These are phyloP conservation scores for Coemansia sp. DNA, from an alignment of 192 early-diverging fungal species.

Conservation along the genomic window DNA sequence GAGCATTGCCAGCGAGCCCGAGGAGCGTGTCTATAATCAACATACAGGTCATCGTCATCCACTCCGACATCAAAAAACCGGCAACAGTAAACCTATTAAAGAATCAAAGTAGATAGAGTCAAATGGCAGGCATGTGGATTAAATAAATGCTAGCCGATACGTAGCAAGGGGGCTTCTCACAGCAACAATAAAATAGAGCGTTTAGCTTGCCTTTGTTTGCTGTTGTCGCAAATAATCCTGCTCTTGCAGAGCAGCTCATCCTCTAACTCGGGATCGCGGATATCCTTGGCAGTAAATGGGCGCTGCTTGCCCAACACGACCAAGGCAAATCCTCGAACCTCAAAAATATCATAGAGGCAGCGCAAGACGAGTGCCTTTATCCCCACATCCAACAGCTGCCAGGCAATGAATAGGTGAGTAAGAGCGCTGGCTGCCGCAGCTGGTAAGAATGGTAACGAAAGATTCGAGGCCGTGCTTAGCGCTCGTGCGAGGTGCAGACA, in stretches of 20 bases:
- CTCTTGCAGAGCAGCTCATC: not conserved
- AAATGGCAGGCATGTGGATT: not conserved
- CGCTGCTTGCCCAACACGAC: not conserved
- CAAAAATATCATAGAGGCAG: not conserved
- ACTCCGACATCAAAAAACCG: not conserved
- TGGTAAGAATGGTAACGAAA: not conserved
- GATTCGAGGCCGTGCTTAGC: not conserved
- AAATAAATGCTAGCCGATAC: not conserved
- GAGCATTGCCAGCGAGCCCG: not conserved
- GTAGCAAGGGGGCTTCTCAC: not conserved
- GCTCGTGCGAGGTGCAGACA: not conserved
- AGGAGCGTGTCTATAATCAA: constrained; percentile 4
- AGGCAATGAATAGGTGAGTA: not conserved
- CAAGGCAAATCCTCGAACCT: not conserved
- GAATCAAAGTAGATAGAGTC: not conserved
- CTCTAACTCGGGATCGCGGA: not conserved
- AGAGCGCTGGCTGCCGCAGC: not conserved
- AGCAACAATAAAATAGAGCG: not conserved
- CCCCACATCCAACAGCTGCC: not conserved
- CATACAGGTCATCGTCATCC: not conserved
- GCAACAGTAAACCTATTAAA: constrained; percentile 9
- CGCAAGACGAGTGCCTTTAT: not conserved
- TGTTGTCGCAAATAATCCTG: not conserved
- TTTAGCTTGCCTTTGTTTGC: not conserved
- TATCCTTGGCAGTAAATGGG: not conserved